phyloP scores from a whole-genome alignment of 2,329 filamentous ascomycete species.

The Colletotrichum sp. region DNA sequence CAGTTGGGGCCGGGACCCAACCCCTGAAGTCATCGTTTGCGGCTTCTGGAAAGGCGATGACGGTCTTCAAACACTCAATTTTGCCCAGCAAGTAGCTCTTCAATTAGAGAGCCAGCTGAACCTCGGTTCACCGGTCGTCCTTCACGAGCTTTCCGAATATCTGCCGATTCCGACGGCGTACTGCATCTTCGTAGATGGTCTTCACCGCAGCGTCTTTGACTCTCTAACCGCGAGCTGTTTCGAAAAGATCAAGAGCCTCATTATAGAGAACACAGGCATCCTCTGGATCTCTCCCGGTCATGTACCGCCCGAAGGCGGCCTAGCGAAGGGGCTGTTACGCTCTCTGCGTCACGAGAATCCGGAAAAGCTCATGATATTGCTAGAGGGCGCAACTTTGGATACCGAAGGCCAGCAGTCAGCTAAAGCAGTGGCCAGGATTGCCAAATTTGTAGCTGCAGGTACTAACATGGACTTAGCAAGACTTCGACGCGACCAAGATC shows the following conservation, averaged over 20 bases:
- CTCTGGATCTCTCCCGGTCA: neutral
- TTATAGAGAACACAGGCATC: neutral
- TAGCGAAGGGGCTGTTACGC: neutral
- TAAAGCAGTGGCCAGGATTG: neutral
- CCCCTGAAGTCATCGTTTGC: neutral
- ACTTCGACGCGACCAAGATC: neutral
- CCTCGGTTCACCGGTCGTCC: neutral
- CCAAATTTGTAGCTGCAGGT: neutral
- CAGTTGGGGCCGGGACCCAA: neutral
- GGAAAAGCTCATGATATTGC: neutral
- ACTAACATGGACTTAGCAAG: neutral
- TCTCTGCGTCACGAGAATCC: neutral
- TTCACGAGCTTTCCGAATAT: neutral
- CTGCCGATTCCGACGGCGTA: neutral
- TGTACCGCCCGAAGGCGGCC: neutral
- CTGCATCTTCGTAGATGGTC: neutral
- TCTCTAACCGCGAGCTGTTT: slow-evolving; percentile 28
- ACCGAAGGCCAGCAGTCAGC: neutral
- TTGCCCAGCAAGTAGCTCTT: neutral
- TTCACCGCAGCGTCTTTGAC: slow-evolving; percentile 26
- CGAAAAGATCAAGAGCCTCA: neutral
- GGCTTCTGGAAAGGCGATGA: neutral
- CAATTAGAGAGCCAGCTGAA: neutral
- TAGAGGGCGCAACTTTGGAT: neutral
- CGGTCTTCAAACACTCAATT: neutral